Conservation (phyloP, 2,329 filamentous ascomycete species). For the Talaromyces sp. region DNA sequence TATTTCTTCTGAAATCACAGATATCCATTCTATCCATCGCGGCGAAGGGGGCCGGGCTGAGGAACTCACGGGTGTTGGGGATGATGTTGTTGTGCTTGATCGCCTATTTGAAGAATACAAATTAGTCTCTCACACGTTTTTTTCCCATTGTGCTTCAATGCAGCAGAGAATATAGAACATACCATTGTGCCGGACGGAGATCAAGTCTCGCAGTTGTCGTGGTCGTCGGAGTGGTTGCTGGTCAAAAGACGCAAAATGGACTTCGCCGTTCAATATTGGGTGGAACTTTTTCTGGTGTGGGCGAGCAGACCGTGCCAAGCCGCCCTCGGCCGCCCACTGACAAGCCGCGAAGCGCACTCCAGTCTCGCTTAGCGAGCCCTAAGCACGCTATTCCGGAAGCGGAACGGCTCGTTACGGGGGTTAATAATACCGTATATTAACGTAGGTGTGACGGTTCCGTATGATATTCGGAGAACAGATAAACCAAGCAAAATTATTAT, state of each 20-base stretch:
- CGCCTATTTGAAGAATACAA: conserved; percentile 52
- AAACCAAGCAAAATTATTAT: not conserved
- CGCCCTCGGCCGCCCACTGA: conserved; percentile 24
- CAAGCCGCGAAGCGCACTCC: conserved; percentile 4
- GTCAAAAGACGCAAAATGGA: conserved; percentile 39
- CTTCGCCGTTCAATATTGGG: conserved; percentile 27
- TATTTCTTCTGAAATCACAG: not conserved
- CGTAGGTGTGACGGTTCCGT: too few species aligned
- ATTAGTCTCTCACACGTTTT: not conserved
- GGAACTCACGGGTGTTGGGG: conserved; percentile 79
- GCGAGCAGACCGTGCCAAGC: conserved; percentile 18
- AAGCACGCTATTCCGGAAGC: conserved; percentile 11
- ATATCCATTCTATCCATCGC: not conserved
- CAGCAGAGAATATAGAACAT: conserved; percentile 23
- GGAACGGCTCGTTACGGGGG: not conserved
- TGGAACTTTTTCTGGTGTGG: conserved; percentile 39
- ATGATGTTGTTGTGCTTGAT: conserved; percentile 99
- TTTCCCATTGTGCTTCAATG: too few species aligned
- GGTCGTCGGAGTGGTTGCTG: conserved; percentile 38
- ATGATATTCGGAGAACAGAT: not conserved
- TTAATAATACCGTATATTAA: not conserved
- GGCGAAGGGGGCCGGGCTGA: conserved; percentile 4
- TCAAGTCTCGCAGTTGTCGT: conserved; percentile 43
- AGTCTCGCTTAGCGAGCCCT: conserved; percentile 40
- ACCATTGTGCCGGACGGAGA: conserved; percentile 50